phyloP scores from a whole-genome alignment of 2,329 filamentous ascomycete species.

The Plectosphaerella sp. region DNA sequence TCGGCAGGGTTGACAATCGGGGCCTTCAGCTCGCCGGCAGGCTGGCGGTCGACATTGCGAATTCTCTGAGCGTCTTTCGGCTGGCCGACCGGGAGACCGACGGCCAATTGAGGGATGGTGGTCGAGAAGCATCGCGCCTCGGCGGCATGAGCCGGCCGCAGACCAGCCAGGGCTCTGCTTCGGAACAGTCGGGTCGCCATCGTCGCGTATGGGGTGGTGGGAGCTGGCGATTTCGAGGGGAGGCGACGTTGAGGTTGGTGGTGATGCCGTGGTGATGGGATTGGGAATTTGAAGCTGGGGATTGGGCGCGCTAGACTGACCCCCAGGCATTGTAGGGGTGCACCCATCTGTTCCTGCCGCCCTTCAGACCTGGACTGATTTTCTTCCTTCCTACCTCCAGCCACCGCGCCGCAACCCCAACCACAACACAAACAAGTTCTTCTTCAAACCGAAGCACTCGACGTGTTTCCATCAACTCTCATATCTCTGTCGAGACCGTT shows the following conservation, averaged over 20 bases:
- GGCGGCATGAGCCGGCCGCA: slow-evolving; percentile 11
- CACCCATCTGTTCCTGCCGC: no score
- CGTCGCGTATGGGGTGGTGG: slow-evolving; percentile 21
- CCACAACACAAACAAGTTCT: no score
- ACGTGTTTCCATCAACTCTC: no score
- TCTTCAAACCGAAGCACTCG: no score
- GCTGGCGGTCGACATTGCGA: slow-evolving; percentile 57
- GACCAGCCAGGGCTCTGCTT: slow-evolving; percentile 45
- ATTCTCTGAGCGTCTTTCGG: slow-evolving; percentile 62
- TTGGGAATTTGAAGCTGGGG: slow-evolving; percentile 4
- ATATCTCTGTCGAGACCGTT: no score
- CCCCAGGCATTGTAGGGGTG: not conserved
- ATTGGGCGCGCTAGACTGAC: not conserved
- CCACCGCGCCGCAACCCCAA: no score
- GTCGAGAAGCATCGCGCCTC: slow-evolving; percentile 14
- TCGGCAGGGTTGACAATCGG: slow-evolving; percentile 88
- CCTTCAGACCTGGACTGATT: not conserved
- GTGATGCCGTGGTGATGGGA: slow-evolving; percentile 8
- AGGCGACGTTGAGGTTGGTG: slow-evolving; percentile 7
- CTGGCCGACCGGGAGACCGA: slow-evolving; percentile 12
- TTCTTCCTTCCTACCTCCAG: not conserved
- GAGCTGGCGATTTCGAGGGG: slow-evolving; percentile 8
- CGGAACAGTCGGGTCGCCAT: slow-evolving; percentile 60
- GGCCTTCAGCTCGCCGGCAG: slow-evolving; percentile 62
- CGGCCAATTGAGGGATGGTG: slow-evolving; percentile 13